Evolutionary conservation across 352 stramenopile species (phyloP).

Genomic region (Pythium vanterpoolii): DNA sequence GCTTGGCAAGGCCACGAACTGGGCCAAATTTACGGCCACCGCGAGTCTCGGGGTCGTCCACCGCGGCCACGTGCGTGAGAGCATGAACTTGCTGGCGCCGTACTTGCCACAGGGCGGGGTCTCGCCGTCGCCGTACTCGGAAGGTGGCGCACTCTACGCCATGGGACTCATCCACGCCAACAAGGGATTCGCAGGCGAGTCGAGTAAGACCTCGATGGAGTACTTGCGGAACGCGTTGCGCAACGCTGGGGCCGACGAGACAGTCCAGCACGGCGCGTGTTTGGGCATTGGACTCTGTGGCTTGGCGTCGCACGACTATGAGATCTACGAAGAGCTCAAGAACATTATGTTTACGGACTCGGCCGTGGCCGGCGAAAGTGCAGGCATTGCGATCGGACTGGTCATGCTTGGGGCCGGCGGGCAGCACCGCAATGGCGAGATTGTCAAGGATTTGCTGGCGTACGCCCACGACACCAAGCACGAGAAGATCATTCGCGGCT

Average conservation of each 20-base stretch:
- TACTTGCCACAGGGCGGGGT: conserved; percentile 94
- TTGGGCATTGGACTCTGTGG: conserved; percentile 96
- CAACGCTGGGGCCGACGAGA: conserved; percentile 92
- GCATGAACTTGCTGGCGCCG: conserved; percentile 96
- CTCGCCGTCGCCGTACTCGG: conserved; percentile 93
- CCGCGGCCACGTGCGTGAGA: conserved; percentile 96
- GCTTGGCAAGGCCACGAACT: conserved; percentile 98
- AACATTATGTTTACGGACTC: conserved; percentile 98
- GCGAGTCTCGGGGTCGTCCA: conserved; percentile 98
- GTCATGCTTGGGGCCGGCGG: conserved; percentile 93
- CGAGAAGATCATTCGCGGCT: conserved; percentile 99
- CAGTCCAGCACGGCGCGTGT: conserved; percentile 97
- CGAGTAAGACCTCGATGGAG: conserved; percentile 79
- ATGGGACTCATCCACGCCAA: conserved; percentile 98
- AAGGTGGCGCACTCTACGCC: conserved; percentile 97
- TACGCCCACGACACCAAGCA: conserved; percentile 98
- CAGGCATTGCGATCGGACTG: conserved; percentile 97
- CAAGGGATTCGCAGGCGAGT: conserved; percentile 87
- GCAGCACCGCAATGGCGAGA: conserved; percentile 77
- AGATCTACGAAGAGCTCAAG: conserved; percentile 97
- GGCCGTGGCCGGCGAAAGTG: conserved; percentile 96
- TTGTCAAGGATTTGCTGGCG: conserved; percentile 93
- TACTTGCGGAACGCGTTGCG: conserved; percentile 84
- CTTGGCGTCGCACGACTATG: conserved; percentile 92
- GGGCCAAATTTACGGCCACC: conserved; percentile 99